A percentile compares a stretch with the other conserved stretches of the same genome.
phyloP scores from a whole-genome alignment of 768 basidiomycete genomes.

The Podaxis sp. region DNA sequence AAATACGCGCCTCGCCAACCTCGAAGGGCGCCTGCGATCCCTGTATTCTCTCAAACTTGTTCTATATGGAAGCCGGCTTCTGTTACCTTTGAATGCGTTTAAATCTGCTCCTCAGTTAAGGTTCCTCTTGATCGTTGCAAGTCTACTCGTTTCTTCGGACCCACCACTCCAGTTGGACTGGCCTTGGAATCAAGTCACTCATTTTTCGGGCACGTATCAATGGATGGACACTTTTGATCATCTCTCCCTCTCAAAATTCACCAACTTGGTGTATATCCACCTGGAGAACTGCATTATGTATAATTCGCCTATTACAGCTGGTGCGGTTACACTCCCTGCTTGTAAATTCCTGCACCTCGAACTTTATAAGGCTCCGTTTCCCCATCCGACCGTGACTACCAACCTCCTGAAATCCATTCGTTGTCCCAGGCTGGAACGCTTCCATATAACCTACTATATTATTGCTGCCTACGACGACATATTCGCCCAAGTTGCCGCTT shows the following conservation, averaged over 20 bases:
- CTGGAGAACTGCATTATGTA: not conserved
- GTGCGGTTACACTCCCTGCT: not conserved
- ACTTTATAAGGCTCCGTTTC: not conserved
- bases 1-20: not conserved
- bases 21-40: not conserved
- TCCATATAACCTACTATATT: not conserved
- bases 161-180: not conserved
- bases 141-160: not conserved
- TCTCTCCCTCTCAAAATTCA: not conserved
- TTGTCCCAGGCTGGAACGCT: not conserved
- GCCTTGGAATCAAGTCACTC: slow-evolving; percentile 1
- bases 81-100: not conserved
- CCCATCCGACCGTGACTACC: too few species aligned
- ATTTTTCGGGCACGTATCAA: not conserved
- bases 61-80: not conserved
- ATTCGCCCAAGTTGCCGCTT: not conserved
- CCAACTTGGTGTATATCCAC: not conserved
- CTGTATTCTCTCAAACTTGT: not conserved
- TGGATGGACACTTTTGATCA: not conserved
- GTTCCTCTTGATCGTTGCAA: not conserved
- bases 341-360: not conserved
- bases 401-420: too few species aligned
- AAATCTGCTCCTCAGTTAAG: not conserved
- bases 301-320: not conserved
- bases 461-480: not conserved